These are phyloP conservation scores for Epichloe hybrida DNA, from an alignment of 2,329 filamentous ascomycete genomes.

Conservation along the genomic window DNA sequence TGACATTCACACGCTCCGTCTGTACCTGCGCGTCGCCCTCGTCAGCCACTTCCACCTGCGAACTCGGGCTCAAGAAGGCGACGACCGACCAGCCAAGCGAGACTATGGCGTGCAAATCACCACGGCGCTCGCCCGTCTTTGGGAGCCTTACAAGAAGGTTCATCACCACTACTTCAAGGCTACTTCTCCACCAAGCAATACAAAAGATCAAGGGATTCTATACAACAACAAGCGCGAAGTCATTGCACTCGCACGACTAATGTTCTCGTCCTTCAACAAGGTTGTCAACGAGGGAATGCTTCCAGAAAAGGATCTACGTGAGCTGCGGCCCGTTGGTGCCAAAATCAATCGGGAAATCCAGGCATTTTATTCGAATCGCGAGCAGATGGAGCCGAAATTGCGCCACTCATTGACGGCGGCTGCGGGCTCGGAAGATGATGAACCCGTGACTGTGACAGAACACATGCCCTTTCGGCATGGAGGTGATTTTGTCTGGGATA, in stretches of 20 bases:
- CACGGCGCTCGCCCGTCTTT: conserved; percentile 35
- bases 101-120: conserved; percentile 37
- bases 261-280: conserved; percentile 32
- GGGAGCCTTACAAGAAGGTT: conserved; percentile 31
- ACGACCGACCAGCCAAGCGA: conserved; percentile 22
- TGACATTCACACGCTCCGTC: conserved; percentile 36
- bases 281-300: conserved; percentile 28
- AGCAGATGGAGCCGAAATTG: conserved; percentile 20
- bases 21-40: conserved; percentile 44
- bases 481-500: conserved; percentile 22
- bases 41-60: conserved; percentile 29
- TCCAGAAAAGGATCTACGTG: conserved; percentile 17
- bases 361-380: conserved; percentile 21
- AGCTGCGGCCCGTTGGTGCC: conserved; percentile 20
- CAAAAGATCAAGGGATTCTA: conserved; percentile 12
- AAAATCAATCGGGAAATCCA: conserved; percentile 25
- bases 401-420: conserved; percentile 5
- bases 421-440: conserved; percentile 8
- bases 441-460: conserved; percentile 7
- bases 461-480: conserved; percentile 5
- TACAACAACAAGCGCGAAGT: conserved; percentile 28
- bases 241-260: conserved; percentile 29
- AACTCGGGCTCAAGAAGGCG: conserved; percentile 15
- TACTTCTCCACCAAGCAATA: conserved; percentile 10
- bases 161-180: conserved; percentile 23